These are phyloP conservation scores for Calonectria pseudoturangicola DNA, from an alignment of 2,329 filamentous ascomycete species.

Conservation along the genomic window DNA sequence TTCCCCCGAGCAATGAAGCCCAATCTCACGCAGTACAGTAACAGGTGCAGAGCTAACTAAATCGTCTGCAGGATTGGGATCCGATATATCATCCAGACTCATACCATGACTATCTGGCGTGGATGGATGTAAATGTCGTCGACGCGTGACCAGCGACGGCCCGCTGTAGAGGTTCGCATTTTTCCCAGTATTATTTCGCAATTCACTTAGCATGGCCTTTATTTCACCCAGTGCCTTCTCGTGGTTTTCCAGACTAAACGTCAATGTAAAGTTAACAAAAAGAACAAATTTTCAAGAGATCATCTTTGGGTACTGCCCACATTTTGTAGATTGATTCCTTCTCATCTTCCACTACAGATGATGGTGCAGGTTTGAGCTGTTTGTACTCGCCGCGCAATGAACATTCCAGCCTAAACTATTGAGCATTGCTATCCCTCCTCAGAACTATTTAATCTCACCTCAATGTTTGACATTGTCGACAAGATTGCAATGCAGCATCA, in stretches of 20 bases:
- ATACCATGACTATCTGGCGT: too few relatives aligned
- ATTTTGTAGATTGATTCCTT: background rate
- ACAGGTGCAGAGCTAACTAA: constrained; percentile 6
- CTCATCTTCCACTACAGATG: background rate
- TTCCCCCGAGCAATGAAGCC: background rate
- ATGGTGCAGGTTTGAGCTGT: background rate
- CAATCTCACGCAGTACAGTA: constrained; percentile 24
- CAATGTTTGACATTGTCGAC: constrained; percentile 20
- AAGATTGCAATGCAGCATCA: constrained; percentile 12
- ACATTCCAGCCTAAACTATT: constrained; percentile 4
- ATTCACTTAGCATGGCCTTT: background rate
- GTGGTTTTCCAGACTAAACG: background rate
- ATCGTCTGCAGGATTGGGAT: constrained; percentile 17
- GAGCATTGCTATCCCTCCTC: background rate
- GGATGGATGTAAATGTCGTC: background rate
- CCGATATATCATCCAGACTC: background rate
- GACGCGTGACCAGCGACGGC: background rate
- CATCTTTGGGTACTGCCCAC: background rate
- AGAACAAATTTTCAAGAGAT: background rate
- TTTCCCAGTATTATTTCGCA: background rate
- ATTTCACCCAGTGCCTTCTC: constrained; percentile 22
- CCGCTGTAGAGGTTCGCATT: background rate
- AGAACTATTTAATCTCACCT: background rate
- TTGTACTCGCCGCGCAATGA: constrained; percentile 9
- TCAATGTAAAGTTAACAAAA: background rate